These are phyloP conservation scores for Pythium rishiriense DNA, from an alignment of 352 stramenopile genomes.

Conservation along the genomic window DNA sequence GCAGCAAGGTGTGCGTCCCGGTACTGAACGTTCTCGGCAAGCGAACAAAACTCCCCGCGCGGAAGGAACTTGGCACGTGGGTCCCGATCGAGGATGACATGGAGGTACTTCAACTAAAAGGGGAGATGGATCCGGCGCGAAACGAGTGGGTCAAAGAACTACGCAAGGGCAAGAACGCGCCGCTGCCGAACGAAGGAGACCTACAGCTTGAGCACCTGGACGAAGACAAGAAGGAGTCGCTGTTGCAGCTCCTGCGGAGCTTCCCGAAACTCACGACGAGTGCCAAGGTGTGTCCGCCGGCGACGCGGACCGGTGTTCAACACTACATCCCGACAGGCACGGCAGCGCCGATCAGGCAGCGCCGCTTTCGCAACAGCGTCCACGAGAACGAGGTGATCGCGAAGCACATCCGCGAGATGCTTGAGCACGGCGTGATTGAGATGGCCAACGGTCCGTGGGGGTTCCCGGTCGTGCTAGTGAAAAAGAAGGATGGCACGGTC, in stretches of 20 bases:
- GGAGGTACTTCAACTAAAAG: slow-evolving; percentile 15
- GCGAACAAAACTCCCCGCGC: slow-evolving; percentile 13
- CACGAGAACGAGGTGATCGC: slow-evolving; percentile 20
- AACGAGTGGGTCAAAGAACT: too few species aligned
- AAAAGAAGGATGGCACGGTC: slow-evolving; percentile 30
- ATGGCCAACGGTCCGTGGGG: slow-evolving; percentile 18
- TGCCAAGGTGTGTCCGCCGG: slow-evolving; percentile 11
- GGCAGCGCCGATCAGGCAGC: slow-evolving; percentile 19
- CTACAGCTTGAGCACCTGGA: slow-evolving; percentile 3
- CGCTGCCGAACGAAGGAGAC: slow-evolving; percentile 14
- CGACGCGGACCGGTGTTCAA: slow-evolving; percentile 7
- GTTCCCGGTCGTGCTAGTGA: slow-evolving; percentile 27
- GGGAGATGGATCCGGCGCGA: background rate
- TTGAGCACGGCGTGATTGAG: slow-evolving; percentile 22
- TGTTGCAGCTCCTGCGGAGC: slow-evolving; percentile 14
- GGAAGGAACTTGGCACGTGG: slow-evolving; percentile 17
- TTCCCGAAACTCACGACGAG: slow-evolving; percentile 10
- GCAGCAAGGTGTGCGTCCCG: background rate
- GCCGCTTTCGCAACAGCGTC: slow-evolving; percentile 2
- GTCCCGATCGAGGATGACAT: slow-evolving; percentile 16
- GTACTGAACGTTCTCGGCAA: slow-evolving; percentile 25
- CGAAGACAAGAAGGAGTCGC: background rate
- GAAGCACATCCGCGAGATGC: slow-evolving; percentile 16
- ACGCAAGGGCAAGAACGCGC: too few species aligned
- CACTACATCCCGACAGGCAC: slow-evolving; percentile 29